These are phyloP conservation scores for Adansonia digitata DNA, from an alignment of 345 rosid genomes.

Conservation along the genomic window DNA sequence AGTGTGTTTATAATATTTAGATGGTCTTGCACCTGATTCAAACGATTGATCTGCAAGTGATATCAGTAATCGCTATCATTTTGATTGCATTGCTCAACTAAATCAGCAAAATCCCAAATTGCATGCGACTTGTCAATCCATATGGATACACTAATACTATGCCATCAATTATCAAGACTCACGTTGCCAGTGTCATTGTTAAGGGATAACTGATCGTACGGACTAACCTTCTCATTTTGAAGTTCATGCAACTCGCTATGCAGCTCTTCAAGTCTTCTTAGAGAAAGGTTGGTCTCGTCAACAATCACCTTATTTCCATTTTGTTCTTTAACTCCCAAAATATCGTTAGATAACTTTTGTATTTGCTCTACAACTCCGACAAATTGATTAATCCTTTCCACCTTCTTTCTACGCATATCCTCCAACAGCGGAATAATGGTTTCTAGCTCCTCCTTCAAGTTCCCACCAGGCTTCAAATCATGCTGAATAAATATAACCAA, in stretches of 20 bases:
- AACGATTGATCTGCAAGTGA: constrained; percentile 36
- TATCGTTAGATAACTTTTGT: constrained; percentile 42
- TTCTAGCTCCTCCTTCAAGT: constrained; percentile 45
- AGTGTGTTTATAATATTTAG: constrained; percentile 38
- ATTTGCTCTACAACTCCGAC: constrained; percentile 41
- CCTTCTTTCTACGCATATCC: constrained; percentile 38
- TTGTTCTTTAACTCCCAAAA: constrained; percentile 31
- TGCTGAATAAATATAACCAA: constrained; percentile 21
- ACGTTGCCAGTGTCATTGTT: neutral
- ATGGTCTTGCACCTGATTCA: constrained; percentile 40
- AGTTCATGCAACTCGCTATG: constrained; percentile 35
- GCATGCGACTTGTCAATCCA: neutral
- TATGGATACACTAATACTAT: neutral
- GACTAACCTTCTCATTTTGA: constrained; percentile 56
- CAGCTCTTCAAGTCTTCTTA: constrained; percentile 48
- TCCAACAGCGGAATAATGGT: constrained; percentile 36
- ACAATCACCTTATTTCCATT: constrained; percentile 22
- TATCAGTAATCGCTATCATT: neutral
- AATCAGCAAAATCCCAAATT: neutral
- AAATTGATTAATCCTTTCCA: constrained; percentile 42
- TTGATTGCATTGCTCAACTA: neutral
- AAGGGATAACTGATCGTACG: neutral
- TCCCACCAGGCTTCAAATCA: constrained; percentile 32
- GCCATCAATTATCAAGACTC: neutral
- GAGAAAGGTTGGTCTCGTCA: constrained; percentile 48